phyloP scores from a whole-genome alignment of 2,329 filamentous ascomycete species.

The Anthostomella pinea region DNA sequence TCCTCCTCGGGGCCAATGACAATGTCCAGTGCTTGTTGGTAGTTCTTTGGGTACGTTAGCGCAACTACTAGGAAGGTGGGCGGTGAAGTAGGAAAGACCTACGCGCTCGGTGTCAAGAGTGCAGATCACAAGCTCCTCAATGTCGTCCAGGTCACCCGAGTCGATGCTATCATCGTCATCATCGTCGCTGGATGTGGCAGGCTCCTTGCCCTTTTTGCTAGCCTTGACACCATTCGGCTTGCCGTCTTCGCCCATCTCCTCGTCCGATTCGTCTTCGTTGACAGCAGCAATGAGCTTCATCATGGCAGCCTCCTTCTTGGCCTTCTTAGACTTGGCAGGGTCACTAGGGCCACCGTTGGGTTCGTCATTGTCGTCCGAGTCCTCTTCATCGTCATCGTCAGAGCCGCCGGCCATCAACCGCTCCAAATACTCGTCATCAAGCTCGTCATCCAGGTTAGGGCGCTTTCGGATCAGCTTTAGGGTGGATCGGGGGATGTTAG shows the following conservation, averaged over 20 bases:
- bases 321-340: constrained; percentile 84
- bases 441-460: constrained; percentile 57
- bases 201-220: constrained; percentile 69
- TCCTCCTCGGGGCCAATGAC: constrained; percentile 84
- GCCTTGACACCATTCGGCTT: constrained; percentile 56
- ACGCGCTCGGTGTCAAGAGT: constrained; percentile 92
- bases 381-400: constrained; percentile 51
- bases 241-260: constrained; percentile 67
- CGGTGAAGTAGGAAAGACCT: constrained; percentile 44
- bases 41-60: constrained; percentile 74
- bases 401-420: constrained; percentile 49
- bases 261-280: constrained; percentile 57
- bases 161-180: constrained; percentile 55
- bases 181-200: constrained; percentile 47
- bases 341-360: constrained; percentile 88
- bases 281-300: constrained; percentile 74
- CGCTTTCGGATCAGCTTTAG: constrained; percentile 84
- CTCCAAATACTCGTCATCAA: constrained; percentile 64
- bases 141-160: constrained; percentile 60
- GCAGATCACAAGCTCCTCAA: constrained; percentile 92
- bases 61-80: too few species aligned
- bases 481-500: constrained; percentile 71
- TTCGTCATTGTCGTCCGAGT: constrained; percentile 63
- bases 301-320: constrained; percentile 71
- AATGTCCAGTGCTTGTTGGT: constrained; percentile 93